Conservation (phyloP, 495 filamentous ascomycete species). For the Xylona heveae region DNA sequence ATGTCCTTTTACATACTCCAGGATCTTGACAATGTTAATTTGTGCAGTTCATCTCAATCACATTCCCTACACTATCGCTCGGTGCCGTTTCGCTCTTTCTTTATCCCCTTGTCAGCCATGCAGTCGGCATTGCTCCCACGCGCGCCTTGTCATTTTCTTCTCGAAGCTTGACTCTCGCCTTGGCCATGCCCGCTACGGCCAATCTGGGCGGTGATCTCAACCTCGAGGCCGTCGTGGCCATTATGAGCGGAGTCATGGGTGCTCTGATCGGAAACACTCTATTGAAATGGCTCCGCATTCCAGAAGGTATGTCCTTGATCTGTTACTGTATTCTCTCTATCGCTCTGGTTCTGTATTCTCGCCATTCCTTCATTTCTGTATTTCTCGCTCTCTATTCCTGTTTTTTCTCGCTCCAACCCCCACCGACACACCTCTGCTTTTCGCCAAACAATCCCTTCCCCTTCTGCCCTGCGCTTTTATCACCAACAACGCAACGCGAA, state of each 20-base stretch:
- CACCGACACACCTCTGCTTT: constrained; percentile 1
- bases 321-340: neutral
- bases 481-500: too few relatives aligned
- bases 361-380: too few relatives aligned
- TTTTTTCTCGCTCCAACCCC: too few relatives aligned
- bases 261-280: constrained; percentile 23
- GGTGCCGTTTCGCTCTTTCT: constrained; percentile 25
- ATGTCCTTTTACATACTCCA: too few relatives aligned
- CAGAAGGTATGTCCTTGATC: constrained; percentile 20
- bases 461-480: too few relatives aligned
- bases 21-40: too few relatives aligned
- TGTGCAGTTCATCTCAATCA: constrained; percentile 24
- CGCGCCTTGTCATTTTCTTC: constrained; percentile 26
- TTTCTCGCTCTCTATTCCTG: too few relatives aligned
- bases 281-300: constrained; percentile 21
- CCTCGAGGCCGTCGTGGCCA: constrained; percentile 25
- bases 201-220: constrained; percentile 31
- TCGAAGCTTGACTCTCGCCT: constrained; percentile 28
- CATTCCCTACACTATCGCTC: constrained; percentile 23
- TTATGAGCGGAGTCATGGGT: constrained; percentile 30
- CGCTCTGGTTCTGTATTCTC: too few relatives aligned
- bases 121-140: constrained; percentile 21
- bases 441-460: too few relatives aligned
- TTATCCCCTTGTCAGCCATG: constrained; percentile 25
- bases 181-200: constrained; percentile 24